These are phyloP conservation scores for Apiotrichum siamense DNA, from an alignment of 1,284 basidiomycete genomes.

Conservation along the genomic window DNA sequence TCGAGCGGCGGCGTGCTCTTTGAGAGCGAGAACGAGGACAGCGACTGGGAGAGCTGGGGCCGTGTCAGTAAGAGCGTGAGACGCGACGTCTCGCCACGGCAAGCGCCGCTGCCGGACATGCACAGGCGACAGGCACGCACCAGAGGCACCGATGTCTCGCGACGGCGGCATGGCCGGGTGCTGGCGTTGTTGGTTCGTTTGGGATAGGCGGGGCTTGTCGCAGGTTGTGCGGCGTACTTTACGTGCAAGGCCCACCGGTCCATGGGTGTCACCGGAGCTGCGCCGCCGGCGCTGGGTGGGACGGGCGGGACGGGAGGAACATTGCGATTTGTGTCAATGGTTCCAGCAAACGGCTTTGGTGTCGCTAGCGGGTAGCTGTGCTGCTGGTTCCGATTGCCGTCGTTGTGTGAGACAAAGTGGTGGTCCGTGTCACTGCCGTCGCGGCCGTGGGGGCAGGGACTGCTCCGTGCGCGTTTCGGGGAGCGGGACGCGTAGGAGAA, in stretches of 20 bases:
- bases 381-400: neutral
- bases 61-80: neutral
- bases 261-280: too few species aligned
- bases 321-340: too few species aligned
- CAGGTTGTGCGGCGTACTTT: too few species aligned
- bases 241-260: too few species aligned
- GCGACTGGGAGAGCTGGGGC: slow-evolving; percentile 31
- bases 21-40: slow-evolving; percentile 37
- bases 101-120: too few species aligned
- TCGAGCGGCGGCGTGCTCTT: slow-evolving; percentile 20
- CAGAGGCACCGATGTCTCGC: slow-evolving; percentile 40
- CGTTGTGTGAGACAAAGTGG: neutral
- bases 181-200: neutral
- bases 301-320: too few species aligned
- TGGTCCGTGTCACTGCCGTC: neutral
- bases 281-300: too few species aligned
- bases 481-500: slow-evolving; percentile 17
- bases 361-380: neutral
- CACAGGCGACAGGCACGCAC: slow-evolving; percentile 25
- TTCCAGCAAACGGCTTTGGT: neutral
- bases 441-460: slow-evolving; percentile 15
- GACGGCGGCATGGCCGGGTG: slow-evolving; percentile 12
- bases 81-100: too few species aligned
- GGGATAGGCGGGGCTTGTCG: neutral
- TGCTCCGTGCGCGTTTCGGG: slow-evolving; percentile 32